Evolutionary conservation across 495 filamentous ascomycete species (phyloP), one percentile per base, ranked within the genome.

Genomic region (Lasiosphaeria hispida): DNA sequence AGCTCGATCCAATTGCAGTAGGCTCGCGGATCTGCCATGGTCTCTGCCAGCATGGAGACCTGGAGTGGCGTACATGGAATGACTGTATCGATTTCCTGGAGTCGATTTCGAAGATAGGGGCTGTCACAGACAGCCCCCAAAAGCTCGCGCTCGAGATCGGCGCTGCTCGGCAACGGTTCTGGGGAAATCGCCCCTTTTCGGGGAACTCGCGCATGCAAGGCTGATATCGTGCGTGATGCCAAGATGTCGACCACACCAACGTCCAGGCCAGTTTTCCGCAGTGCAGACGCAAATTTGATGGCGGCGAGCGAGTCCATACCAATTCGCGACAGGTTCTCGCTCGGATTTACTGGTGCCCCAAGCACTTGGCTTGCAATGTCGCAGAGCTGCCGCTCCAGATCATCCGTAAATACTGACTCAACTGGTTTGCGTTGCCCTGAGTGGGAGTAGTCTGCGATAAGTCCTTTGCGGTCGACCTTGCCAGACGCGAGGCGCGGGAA

Each of bases 1-100:
- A 92, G 63, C 59, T 88, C 80, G 13, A 90, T 73, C 82, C 83
- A 87, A 63, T 95, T 95, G 67, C 85, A 86, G 68, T 95, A 93
- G 8, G 85, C 76, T 33, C 69, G 72, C 1, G 67, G 38, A 38
- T 83, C 66, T 35, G 76, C 75, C 6, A 70, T 64, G 1, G 87
- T 90, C 63, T 92, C 89, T 3, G 80, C 71, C 4, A 95, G 72
- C 89, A 95, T 92, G n/a, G 87, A 84, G 17, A 78, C 71, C 58
- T 95, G 90, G 7, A 91, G 76, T 45, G 85, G 81, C 33, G 85
- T 90, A 63, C 87, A 89, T 4, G 76, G 75, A 17, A 85, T 67
- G 23, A 90, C 66, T 15, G 77, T 72, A 7, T 80, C 74, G 23
- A 88, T 70, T 6, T 77, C 63, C 4, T 69, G 58, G 13, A 51